Evolutionary conservation across 1,284 basidiomycete genomes (phyloP).

Genomic region (Heterobasidion parviporum): DNA sequence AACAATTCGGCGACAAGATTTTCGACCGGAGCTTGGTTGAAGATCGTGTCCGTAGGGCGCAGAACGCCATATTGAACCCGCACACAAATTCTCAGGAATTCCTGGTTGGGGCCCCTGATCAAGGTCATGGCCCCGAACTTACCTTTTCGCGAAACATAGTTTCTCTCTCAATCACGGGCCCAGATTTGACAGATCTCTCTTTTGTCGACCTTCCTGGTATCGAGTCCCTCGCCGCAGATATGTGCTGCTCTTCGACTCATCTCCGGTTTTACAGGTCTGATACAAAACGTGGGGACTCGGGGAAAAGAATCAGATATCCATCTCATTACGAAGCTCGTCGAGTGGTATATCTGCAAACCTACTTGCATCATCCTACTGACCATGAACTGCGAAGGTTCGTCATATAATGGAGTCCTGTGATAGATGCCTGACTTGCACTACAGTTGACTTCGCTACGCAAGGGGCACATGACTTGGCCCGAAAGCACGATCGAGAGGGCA

Average conservation of each 20-base stretch:
- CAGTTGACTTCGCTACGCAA: constrained; percentile 71
- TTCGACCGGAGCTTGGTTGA: constrained; percentile 41
- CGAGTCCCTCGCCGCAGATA: constrained; percentile 50
- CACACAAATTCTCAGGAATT: constrained; percentile 25
- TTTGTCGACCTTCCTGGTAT: constrained; percentile 46
- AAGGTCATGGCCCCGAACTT: constrained; percentile 12
- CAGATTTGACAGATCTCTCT: constrained; percentile 33
- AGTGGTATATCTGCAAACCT: constrained; percentile 50
- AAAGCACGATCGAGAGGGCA: constrained; percentile 46
- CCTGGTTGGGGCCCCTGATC: constrained; percentile 26
- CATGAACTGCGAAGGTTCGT: constrained; percentile 63
- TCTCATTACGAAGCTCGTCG: constrained; percentile 50
- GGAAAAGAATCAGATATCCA: constrained; percentile 48
- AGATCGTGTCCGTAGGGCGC: constrained; percentile 56
- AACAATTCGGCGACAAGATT: constrained; percentile 45
- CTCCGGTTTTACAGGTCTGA: constrained; percentile 36
- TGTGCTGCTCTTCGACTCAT: constrained; percentile 34
- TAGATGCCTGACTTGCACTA: not conserved
- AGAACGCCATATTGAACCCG: constrained; percentile 60
- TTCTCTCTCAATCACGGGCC: constrained; percentile 38
- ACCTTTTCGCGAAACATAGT: constrained; percentile 54
- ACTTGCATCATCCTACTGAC: constrained; percentile 65
- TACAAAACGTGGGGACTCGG: constrained; percentile 43
- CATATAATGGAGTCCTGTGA: not conserved
- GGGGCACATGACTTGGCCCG: constrained; percentile 53